Evolutionary conservation across 148 eudicot species (phyloP).

Genomic region (Rhododendron kiyosumense): DNA sequence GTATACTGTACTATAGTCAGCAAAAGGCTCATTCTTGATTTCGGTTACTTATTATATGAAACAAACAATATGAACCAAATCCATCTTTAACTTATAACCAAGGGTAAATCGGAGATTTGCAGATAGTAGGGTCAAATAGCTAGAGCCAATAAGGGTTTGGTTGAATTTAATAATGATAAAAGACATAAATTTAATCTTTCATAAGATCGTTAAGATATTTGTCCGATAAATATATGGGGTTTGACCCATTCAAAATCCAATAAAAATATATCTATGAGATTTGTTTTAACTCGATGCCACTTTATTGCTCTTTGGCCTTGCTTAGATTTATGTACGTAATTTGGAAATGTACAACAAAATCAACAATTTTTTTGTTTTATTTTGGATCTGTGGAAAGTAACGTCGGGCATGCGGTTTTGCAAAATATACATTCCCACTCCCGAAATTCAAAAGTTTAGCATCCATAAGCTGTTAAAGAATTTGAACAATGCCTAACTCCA

Average conservation of each 20-base stretch:
- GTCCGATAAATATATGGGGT: background rate
- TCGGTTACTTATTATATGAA: background rate
- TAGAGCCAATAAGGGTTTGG: background rate
- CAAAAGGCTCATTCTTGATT: background rate
- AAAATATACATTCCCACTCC: background rate
- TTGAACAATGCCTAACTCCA: background rate
- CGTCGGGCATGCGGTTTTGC: background rate
- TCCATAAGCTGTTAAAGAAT: background rate
- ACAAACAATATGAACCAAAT: background rate
- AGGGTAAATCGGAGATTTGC: background rate
- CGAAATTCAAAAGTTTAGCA: background rate
- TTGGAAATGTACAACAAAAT: background rate
- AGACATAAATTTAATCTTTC: background rate
- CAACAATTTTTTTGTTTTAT: background rate
- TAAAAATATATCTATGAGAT: background rate
- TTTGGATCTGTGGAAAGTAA: background rate
- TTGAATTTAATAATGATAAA: background rate
- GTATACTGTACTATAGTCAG: background rate
- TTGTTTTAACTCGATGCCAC: background rate
- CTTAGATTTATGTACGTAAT: background rate
- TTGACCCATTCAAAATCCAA: background rate
- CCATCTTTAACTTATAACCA: background rate
- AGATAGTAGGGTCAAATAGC: background rate
- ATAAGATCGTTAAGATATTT: background rate
- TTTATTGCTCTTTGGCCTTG: background rate